Conservation (phyloP, 768 basidiomycete species). For the Leucosporidium scottii region DNA sequence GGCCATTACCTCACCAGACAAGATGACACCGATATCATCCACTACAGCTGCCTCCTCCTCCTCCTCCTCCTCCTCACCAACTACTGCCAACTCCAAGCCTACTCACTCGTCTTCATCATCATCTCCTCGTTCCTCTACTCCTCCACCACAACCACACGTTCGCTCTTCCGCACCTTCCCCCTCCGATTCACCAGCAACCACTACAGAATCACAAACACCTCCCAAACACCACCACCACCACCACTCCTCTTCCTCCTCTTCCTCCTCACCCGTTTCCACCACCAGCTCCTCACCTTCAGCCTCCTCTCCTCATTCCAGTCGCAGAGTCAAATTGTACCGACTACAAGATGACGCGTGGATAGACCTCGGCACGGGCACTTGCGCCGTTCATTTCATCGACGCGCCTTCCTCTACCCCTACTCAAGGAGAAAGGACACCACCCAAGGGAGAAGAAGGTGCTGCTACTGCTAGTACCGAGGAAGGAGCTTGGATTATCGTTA, state of each 20-base stretch:
- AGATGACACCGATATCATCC: neutral
- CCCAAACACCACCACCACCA: neutral
- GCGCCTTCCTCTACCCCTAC: neutral
- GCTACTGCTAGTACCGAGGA: constrained; percentile 2
- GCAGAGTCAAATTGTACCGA: constrained; percentile 70
- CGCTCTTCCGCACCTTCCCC: too few species aligned
- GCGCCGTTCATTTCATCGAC: constrained; percentile 44
- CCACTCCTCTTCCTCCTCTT: neutral
- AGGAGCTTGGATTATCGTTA: constrained; percentile 52
- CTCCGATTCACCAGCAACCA: neutral
- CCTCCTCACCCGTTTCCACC: constrained; percentile 5
- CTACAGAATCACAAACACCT: neutral
- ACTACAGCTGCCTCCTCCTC: neutral
- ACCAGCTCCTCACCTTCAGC: neutral
- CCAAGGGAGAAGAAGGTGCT: too few species aligned
- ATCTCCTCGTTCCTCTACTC: neutral
- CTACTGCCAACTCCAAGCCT: neutral
- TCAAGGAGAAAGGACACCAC: neutral
- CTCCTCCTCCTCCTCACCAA: neutral
- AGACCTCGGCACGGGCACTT: constrained; percentile 95
- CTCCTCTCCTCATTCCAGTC: neutral
- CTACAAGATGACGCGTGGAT: constrained; percentile 84
- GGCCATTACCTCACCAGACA: too few species aligned
- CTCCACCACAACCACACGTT: neutral
- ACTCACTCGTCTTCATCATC: too few species aligned